phyloP scores from a whole-genome alignment of 2,329 filamentous ascomycete species.

The Aspergillus bombycis region DNA sequence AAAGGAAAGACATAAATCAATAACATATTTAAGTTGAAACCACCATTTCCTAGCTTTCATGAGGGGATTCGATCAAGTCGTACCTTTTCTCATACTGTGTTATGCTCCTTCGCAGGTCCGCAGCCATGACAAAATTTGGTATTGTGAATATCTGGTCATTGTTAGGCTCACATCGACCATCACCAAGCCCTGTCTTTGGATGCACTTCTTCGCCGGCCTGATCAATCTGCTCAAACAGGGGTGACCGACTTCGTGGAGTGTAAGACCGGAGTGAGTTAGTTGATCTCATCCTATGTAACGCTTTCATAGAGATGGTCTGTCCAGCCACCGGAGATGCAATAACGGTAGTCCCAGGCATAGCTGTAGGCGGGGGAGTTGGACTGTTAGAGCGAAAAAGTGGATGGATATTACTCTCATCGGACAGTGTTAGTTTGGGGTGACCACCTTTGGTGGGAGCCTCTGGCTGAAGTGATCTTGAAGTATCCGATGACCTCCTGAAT shows the following conservation, averaged over 20 bases:
- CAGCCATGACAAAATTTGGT: constrained; percentile 23
- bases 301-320: constrained; percentile 51
- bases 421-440: constrained; percentile 23
- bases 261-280: constrained; percentile 35
- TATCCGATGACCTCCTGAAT: constrained; percentile 22
- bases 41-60: constrained; percentile 27
- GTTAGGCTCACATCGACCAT: background rate
- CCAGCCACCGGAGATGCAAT: constrained; percentile 58
- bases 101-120: constrained; percentile 27
- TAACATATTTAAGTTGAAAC: background rate
- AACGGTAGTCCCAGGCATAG: constrained; percentile 58
- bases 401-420: constrained; percentile 58
- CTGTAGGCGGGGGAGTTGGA: constrained; percentile 55
- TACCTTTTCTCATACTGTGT: constrained; percentile 30
- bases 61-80: constrained; percentile 33
- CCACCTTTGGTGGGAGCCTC: constrained; percentile 20
- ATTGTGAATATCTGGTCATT: background rate
- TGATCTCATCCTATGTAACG: constrained; percentile 41
- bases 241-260: constrained; percentile 23
- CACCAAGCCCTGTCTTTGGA: constrained; percentile 6
- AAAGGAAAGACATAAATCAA: constrained; percentile 12
- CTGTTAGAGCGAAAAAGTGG: constrained; percentile 60
- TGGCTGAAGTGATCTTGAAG: constrained; percentile 23
- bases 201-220: constrained; percentile 13
- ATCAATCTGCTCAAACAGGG: constrained; percentile 21